phyloP scores from a whole-genome alignment of 495 filamentous ascomycete genomes.

The Xylaria intraflava region DNA sequence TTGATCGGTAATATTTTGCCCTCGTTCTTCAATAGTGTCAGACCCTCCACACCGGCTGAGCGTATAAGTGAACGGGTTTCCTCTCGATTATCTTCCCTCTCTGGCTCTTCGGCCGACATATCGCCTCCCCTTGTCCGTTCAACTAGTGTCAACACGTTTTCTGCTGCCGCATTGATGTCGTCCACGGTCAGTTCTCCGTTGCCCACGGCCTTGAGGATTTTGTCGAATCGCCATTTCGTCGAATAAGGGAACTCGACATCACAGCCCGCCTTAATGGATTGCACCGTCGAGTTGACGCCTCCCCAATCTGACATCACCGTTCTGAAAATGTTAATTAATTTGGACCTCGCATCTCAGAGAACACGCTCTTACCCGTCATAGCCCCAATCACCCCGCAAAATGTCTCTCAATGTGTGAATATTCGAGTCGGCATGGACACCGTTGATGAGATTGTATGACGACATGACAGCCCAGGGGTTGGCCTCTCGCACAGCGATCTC shows the following conservation, averaged over 20 bases:
- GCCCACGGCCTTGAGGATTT: slow-evolving; percentile 55
- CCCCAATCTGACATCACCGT: slow-evolving; percentile 71
- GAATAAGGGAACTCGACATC: slow-evolving; percentile 78
- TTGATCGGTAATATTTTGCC: slow-evolving; percentile 60
- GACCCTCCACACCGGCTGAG: slow-evolving; percentile 61
- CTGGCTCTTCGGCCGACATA: slow-evolving; percentile 52
- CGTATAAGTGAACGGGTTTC: slow-evolving; percentile 64
- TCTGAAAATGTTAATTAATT: slow-evolving; percentile 34
- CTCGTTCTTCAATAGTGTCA: slow-evolving; percentile 77
- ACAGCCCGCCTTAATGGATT: slow-evolving; percentile 65
- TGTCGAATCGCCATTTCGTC: slow-evolving; percentile 62
- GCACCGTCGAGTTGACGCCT: slow-evolving; percentile 61
- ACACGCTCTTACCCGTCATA: slow-evolving; percentile 54
- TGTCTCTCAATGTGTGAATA: slow-evolving; percentile 57
- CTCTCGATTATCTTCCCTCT: slow-evolving; percentile 57
- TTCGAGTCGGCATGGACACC: slow-evolving; percentile 74
- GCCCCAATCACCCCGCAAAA: slow-evolving; percentile 70
- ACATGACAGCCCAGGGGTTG: slow-evolving; percentile 73
- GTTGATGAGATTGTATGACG: slow-evolving; percentile 79
- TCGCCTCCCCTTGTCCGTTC: slow-evolving; percentile 57
- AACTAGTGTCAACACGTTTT: slow-evolving; percentile 62
- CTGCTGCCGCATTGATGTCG: slow-evolving; percentile 46
- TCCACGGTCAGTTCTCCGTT: slow-evolving; percentile 50
- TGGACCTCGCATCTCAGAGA: not conserved
- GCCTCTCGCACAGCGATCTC: slow-evolving; percentile 76